These are phyloP conservation scores for Blastobotrys mokoenaii DNA, from an alignment of 805 yeast species.

Conservation along the genomic window DNA sequence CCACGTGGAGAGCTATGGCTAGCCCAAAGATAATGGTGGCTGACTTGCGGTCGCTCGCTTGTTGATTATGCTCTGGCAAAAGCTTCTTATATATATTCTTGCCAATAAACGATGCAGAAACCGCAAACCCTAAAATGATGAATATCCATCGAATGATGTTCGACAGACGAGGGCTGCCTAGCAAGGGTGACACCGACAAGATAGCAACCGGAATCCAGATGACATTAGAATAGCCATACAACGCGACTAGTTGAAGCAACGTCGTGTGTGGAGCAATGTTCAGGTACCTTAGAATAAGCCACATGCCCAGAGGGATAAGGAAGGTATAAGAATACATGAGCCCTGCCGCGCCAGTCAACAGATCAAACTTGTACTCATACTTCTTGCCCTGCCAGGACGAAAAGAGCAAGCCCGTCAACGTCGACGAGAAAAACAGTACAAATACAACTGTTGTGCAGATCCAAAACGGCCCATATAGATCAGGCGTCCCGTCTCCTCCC, in stretches of 20 bases:
- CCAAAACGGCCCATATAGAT: slow-evolving; percentile 88
- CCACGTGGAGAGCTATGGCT: slow-evolving; percentile 41
- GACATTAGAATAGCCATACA: slow-evolving; percentile 78
- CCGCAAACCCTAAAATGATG: slow-evolving; percentile 48
- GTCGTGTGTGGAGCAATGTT: slow-evolving; percentile 39
- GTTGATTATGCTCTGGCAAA: slow-evolving; percentile 19
- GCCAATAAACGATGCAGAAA: slow-evolving; percentile 49
- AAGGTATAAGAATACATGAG: slow-evolving; percentile 72
- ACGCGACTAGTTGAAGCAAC: slow-evolving; percentile 53
- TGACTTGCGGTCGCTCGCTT: slow-evolving; percentile 30
- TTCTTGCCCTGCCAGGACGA: slow-evolving; percentile 35
- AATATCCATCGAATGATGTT: slow-evolving; percentile 52
- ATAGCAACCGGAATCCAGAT: slow-evolving; percentile 82
- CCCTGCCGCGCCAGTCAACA: slow-evolving; percentile 59
- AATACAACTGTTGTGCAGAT: slow-evolving; percentile 75
- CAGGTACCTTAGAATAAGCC: slow-evolving; percentile 44
- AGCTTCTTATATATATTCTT: slow-evolving; percentile 37
- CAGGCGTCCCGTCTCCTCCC: slow-evolving; percentile 42
- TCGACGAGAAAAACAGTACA: slow-evolving; percentile 64
- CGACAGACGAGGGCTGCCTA: slow-evolving; percentile 34
- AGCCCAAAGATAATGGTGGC: slow-evolving; percentile 32
- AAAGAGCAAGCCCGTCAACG: slow-evolving; percentile 59
- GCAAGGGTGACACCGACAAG: slow-evolving; percentile 45
- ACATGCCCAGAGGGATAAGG: slow-evolving; percentile 50
- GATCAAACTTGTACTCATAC: slow-evolving; percentile 51